Percentiles rank a stretch among this genome's conserved stretches.
Conservation (phyloP, 495 filamentous ascomycete species). For the Pyronema omphalodes region DNA sequence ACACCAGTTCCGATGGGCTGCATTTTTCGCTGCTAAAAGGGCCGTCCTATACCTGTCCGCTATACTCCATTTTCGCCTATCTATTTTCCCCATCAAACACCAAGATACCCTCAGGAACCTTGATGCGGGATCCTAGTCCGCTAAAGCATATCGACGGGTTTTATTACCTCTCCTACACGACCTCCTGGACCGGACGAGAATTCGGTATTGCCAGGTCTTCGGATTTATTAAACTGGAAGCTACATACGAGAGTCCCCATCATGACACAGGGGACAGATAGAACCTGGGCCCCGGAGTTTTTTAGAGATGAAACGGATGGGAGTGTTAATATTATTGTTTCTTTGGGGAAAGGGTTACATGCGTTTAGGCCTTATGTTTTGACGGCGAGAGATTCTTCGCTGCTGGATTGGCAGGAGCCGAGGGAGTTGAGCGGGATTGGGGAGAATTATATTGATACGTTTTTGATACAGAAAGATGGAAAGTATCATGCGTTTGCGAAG, state of each 20-base stretch:
- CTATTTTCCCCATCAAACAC: background rate
- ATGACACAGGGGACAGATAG: slow-evolving; percentile 1
- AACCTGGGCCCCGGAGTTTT: slow-evolving; percentile 15
- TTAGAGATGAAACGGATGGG: slow-evolving; percentile 9
- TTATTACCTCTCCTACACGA: slow-evolving; percentile 13
- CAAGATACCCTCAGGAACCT: slow-evolving; percentile 3
- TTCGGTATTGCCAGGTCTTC: slow-evolving; percentile 9
- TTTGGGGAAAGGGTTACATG: slow-evolving; percentile 1
- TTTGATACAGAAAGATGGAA: background rate
- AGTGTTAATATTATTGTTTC: slow-evolving; percentile 13
- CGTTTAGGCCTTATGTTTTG: slow-evolving; percentile 11
- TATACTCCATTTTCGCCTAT: no score
- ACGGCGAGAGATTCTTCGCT: slow-evolving; percentile 10
- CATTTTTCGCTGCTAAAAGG: slow-evolving; percentile 9
- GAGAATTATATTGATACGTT: slow-evolving; percentile 19
- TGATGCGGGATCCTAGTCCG: slow-evolving; percentile 13
- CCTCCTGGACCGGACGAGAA: slow-evolving; percentile 9
- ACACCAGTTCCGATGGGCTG: slow-evolving; percentile 8
- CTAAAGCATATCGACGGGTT: background rate
- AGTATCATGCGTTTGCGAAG: slow-evolving; percentile 14
- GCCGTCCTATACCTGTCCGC: slow-evolving; percentile 8
- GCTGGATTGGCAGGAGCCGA: slow-evolving; percentile 1
- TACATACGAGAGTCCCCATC: slow-evolving; percentile 7
- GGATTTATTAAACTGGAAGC: slow-evolving; percentile 10
- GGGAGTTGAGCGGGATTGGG: slow-evolving; percentile 7